Percentiles rank a stretch among this genome's conserved stretches.
Conservation (phyloP, 768 basidiomycete genomes). For the Russula abietina region DNA sequence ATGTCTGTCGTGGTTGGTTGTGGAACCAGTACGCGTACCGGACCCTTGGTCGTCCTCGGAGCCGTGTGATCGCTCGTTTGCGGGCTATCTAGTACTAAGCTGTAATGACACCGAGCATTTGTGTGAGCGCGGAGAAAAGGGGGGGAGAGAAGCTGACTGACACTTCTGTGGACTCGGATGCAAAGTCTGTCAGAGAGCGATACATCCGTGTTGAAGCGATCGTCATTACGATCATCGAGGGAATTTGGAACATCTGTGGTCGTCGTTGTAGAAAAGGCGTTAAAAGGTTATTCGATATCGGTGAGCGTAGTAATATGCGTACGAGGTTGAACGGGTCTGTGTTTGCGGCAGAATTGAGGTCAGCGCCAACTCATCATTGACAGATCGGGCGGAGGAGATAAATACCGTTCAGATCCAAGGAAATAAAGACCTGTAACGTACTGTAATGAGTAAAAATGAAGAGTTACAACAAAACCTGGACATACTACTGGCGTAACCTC, state of each 20-base stretch:
- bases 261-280: neutral
- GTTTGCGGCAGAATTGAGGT: neutral
- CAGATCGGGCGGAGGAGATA: neutral
- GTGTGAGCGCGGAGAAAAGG: neutral
- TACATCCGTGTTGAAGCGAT: neutral
- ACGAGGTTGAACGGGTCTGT: neutral
- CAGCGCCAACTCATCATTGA: neutral
- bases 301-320: neutral
- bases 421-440: neutral
- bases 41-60: neutral
- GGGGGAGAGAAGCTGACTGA: neutral
- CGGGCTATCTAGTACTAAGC: neutral
- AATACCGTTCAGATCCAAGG: neutral
- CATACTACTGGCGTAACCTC: neutral
- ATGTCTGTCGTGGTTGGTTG: neutral
- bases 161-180: neutral
- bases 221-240: neutral
- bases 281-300: neutral
- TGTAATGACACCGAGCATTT: neutral
- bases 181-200: neutral
- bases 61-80: neutral
- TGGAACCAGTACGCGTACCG: neutral
- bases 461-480: neutral
- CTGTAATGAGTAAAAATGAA: neutral
- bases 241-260: neutral